phyloP scores from a whole-genome alignment of 2,329 filamentous ascomycete species.

The Fusarium guadeloupense region DNA sequence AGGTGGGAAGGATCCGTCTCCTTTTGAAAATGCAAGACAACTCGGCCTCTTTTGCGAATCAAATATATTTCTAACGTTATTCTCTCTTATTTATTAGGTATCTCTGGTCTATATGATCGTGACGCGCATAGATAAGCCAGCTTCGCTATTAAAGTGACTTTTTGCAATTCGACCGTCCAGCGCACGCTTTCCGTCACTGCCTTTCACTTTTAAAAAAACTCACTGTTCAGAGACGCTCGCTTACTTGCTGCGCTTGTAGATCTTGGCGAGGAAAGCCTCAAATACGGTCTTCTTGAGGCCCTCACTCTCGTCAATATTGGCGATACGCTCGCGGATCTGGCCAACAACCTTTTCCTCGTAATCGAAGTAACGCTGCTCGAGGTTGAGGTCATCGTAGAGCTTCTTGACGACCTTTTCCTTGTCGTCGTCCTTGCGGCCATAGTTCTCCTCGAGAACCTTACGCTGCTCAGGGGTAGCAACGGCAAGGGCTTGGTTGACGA shows the following conservation, averaged over 20 bases:
- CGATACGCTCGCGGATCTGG: slow-evolving; percentile 81
- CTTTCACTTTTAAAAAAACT: slow-evolving; percentile 14
- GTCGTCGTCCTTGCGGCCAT: slow-evolving; percentile 87
- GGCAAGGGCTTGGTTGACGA: slow-evolving; percentile 92
- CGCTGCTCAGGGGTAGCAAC: slow-evolving; percentile 86
- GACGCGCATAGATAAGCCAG: slow-evolving; percentile 6
- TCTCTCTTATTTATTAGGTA: slow-evolving; percentile 18
- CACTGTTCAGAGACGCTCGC: no score
- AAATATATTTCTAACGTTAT: neutral
- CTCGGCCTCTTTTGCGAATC: slow-evolving; percentile 3
- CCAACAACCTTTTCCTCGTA: slow-evolving; percentile 89
- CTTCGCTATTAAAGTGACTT: slow-evolving; percentile 9
- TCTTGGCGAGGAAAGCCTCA: slow-evolving; percentile 90
- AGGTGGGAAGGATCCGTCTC: slow-evolving; percentile 14
- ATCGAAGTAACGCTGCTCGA: slow-evolving; percentile 83
- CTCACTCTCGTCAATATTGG: slow-evolving; percentile 81
- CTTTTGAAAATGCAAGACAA: slow-evolving; percentile 2
- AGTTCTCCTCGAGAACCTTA: slow-evolving; percentile 88
- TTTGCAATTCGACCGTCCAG: slow-evolving; percentile 5
- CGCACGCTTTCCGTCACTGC: neutral
- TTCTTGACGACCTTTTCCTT: slow-evolving; percentile 89
- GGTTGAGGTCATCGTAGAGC: slow-evolving; percentile 84
- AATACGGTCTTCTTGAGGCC: slow-evolving; percentile 93
- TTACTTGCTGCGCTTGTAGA: slow-evolving; percentile 98
- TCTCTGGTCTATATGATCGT: slow-evolving; percentile 23